Evolutionary conservation across 2,329 filamentous ascomycete species (phyloP), one percentile per base, ranked within the genome.

Genomic region (Cytospora piceicola): DNA sequence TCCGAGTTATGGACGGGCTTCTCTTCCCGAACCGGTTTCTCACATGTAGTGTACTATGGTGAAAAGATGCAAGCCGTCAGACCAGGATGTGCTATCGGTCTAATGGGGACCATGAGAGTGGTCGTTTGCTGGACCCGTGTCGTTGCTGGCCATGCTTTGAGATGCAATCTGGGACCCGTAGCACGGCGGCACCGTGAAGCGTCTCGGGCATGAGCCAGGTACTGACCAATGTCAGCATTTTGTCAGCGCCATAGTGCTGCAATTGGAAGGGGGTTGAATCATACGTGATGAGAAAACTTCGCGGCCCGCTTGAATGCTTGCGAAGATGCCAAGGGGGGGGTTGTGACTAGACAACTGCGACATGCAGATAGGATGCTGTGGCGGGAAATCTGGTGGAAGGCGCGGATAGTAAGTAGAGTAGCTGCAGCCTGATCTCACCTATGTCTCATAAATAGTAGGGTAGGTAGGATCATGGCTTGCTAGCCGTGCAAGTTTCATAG

Each of bases 371-470:
- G 54, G 53, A 54, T 63, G 55, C 61, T 63, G 65, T 66, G 68
- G 67, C 53, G 59, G 46, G 58, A 49, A 63, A 64, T 61, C 61
- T 65, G 60, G 61, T 66, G 69, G 65, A 67, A 66, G 65, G 42
- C 62, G 63, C 67, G 67, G 69, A 66, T 68, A 66, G 63, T 67
- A 58, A 58, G 54, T 63, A 66, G 59, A 64, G 29, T 46, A 54
- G 55, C 65, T 71, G 69, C 67, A 68, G 63, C 59, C 61, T 70
- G 68, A 69, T 68, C 65, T 69, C 68, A 65, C 67, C 57, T 61
- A 60, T 61, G 68, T 70, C 67, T 68, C 63, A 70, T 61, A 68
- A 52, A 59, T 27, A 22, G n/a, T 49, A 20, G 4, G 20, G 42
- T 22, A 46, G 15, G 11, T 39, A 2, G 17, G 3, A 49, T 14